Evolutionary conservation across 805 yeast genomes (phyloP).

Genomic region (Saccharomycopsis synnaedendra): DNA sequence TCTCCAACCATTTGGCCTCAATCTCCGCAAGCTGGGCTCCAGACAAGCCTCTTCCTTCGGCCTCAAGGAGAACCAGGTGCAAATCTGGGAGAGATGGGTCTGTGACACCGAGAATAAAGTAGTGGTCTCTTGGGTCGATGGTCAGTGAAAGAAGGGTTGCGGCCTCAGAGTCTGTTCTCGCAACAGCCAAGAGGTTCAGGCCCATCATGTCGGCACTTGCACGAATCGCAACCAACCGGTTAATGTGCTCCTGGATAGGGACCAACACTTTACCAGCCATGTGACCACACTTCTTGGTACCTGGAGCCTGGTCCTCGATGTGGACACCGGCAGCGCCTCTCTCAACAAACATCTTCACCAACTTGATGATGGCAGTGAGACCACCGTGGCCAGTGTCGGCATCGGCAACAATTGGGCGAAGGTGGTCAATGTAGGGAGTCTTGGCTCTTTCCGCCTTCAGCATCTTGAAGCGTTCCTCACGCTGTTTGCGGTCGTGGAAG

Average conservation of each 20-base stretch:
- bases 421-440: conserved; percentile 68
- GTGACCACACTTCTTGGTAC: conserved; percentile 97
- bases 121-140: conserved; percentile 90
- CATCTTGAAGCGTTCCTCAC: conserved; percentile 60
- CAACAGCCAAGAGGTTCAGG: conserved; percentile 75
- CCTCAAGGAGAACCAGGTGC: conserved; percentile 67
- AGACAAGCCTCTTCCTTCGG: conserved; percentile 62
- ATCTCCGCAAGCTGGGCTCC: conserved; percentile 62
- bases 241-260: conserved; percentile 95
- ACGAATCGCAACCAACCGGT: conserved; percentile 86
- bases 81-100: conserved; percentile 71
- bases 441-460: conserved; percentile 57
- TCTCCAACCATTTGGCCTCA: conserved; percentile 72
- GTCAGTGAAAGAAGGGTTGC: conserved; percentile 92
- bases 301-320: conserved; percentile 98
- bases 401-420: conserved; percentile 93
- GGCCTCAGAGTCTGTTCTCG: conserved; percentile 96
- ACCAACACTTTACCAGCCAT: conserved; percentile 98
- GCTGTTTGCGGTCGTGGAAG: conserved; percentile 95
- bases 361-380: conserved; percentile 87
- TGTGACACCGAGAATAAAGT: conserved; percentile 82
- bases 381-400: conserved; percentile 99
- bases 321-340: conserved; percentile 99
- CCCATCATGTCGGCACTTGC: conserved; percentile 92
- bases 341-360: conserved; percentile 92